These are phyloP conservation scores for Dactylorhiza incarnata DNA, from an alignment of 106 monocot species.

Conservation along the genomic window DNA sequence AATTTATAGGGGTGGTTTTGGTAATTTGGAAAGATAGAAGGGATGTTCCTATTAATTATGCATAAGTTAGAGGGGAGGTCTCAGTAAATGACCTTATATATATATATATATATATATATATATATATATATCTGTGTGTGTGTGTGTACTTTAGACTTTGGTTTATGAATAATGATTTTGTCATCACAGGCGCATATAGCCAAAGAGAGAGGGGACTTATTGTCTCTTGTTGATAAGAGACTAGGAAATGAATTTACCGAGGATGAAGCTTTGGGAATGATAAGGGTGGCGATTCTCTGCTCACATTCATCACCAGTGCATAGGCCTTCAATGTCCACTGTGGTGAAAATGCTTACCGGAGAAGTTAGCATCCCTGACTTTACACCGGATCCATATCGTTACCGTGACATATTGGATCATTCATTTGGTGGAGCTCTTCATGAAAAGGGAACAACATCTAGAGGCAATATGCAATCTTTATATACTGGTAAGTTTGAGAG, in stretches of 20 bases:
- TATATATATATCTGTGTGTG: not conserved
- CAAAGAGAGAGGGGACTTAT: slow-evolving; percentile 3
- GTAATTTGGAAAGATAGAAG: too few relatives aligned
- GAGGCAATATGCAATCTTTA: not conserved
- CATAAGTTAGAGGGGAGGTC: too few relatives aligned
- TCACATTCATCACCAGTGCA: slow-evolving; percentile 6
- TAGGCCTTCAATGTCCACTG: slow-evolving; percentile 2
- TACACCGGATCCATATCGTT: slow-evolving; percentile 8
- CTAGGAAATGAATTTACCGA: not conserved
- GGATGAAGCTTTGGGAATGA: slow-evolving; percentile 5
- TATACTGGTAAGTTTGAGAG: not conserved
- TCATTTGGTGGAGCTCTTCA: not conserved
- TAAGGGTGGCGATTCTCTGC: slow-evolving; percentile 1
- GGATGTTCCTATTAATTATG: too few relatives aligned
- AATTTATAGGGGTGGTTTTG: too few relatives aligned
- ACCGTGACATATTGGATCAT: not conserved
- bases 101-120: not conserved
- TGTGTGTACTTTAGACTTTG: not conserved
- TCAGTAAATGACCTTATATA: not conserved
- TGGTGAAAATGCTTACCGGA: slow-evolving; percentile 4
- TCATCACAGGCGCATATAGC: slow-evolving; percentile 5
- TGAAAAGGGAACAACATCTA: not conserved
- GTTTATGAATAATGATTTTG: not conserved
- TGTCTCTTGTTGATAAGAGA: slow-evolving; percentile 10
- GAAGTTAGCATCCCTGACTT: not conserved